A percentile compares a stretch with the other conserved stretches of the same genome.
phyloP scores from a whole-genome alignment of 176 grass and related monocot species.

The Carex parvula region DNA sequence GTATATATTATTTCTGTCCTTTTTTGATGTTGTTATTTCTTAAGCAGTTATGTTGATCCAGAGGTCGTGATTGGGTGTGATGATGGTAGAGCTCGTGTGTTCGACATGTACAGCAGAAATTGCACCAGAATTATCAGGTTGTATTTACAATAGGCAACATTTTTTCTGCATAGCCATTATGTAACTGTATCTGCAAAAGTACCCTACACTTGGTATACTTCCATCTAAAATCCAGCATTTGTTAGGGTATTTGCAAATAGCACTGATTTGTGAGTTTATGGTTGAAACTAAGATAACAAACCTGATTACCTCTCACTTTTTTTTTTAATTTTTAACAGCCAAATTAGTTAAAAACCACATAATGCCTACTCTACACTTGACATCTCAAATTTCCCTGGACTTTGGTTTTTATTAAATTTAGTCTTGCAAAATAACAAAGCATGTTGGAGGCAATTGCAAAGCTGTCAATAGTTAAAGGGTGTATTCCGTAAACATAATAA shows the following conservation, averaged over 20 bases:
- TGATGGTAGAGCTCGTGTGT: conserved; percentile 80
- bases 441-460: neutral
- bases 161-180: conserved; percentile 9
- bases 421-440: neutral
- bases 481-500: neutral
- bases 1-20: conserved; percentile 22
- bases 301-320: neutral
- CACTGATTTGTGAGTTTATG: neutral
- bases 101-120: conserved; percentile 94
- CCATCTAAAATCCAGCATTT: neutral
- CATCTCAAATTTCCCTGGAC: neutral
- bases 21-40: conserved; percentile 20
- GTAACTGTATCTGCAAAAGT: neutral
- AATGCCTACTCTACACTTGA: neutral
- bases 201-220: neutral
- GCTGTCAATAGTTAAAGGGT: neutral
- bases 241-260: neutral
- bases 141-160: neutral
- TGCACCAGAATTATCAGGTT: conserved; percentile 77
- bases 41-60: conserved; percentile 67
- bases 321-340: neutral
- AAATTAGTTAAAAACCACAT: neutral
- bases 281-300: neutral
- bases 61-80: conserved; percentile 93
- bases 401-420: neutral